Evolutionary conservation across 2,329 filamentous ascomycete species (phyloP), one percentile per base, ranked within the genome.

Genomic region (Juglanconis sp.): DNA sequence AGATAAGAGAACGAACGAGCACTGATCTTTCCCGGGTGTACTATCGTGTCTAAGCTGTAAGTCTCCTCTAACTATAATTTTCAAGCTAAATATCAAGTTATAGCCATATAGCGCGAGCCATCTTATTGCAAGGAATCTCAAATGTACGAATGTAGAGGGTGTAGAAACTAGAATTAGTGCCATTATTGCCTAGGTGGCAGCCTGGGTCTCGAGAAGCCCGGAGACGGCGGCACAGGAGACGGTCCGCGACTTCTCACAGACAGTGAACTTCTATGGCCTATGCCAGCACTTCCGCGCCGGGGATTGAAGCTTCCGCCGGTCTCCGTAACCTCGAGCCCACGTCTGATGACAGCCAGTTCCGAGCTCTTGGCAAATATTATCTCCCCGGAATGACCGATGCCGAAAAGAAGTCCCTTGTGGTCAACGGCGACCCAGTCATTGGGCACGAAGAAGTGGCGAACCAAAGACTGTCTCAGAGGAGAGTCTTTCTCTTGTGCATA

Each of bases 401-500:
- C 64, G 15, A 64, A 40, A 5, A 62, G 30, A 10, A 64, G 52
- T 5, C n/a, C 17, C 15, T 46, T 40, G 35, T 55, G 34, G 10
- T 60, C 49, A 10, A 61, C 55, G 34, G 58, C 60, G 11, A 65
- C 31, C 65, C 66, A 69, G 57, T 68, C 62, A 10, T 54, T 57
- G 4, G 67, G 67, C n/a, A 69, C 31, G 56, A 67, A 67, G 60
- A 68, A 69, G 46, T 69, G 65, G 2, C 63, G 59, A 10, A 63
- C 51, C 48, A 52, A 5, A 40, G 34, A 3, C 8, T 8, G 38
- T 13, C 40, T 9, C 30, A 3, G 3, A 9, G 55, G 10, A 3
- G 24, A 2, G 8, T 13, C 24, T 13, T 40, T 17, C 32, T 36
- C 36, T 8, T 49, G 53, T n/a, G 48, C 30, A 1, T 57, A 9